Evolutionary conservation across 257 asterid species (phyloP), one percentile per base, ranked within the genome.

Genomic region (Thymus mandschuricus): DNA sequence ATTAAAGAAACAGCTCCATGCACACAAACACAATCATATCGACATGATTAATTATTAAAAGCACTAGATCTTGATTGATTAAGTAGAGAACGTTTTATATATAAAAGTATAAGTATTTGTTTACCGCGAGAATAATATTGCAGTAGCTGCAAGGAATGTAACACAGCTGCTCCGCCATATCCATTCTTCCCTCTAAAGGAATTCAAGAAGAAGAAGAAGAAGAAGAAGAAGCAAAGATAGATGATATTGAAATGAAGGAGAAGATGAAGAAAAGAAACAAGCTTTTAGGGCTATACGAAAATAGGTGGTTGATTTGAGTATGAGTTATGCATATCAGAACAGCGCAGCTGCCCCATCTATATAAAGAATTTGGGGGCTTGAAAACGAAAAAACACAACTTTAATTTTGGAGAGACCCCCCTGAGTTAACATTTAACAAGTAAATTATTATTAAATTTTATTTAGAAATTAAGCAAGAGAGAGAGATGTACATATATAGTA

Each of bases 91-190:
- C 69, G 68, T 46, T 73, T 50, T 35, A 3, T 46, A 5, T 35
- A 28, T 50, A 50, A 1, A 1, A 8, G 13, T 41, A 5, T 35
- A 1, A 8, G 13, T 41, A 5, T 35, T 35, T 35, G 40, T 1
- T 35, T 88, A 91, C 97, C 97, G 95, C 97, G 71, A 91, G 97
- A 79, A 91, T 93, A 60, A 89, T 89, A 81, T 76, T 89, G 86
- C 97, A 91, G 85, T 83, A 91, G 87, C 83, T 89, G 88, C 96
- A 89, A 88, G 97, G 96, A 81, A 91, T 91, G 79, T 91, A 91
- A 79, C 95, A 88, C 54, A 91, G 88, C 74, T 91, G 88, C 80
- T 91, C 97, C 35, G 91, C 68, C 60, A 78, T 81, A 31, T 86
- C 89, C 84, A 76, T 79, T 77, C 78, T 77, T 76, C 28, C 29